Percentiles rank a stretch among this genome's conserved stretches.
Evolutionary conservation across 129 eudicot genomes (phyloP).

Genomic region (Erigeron canadensis): DNA sequence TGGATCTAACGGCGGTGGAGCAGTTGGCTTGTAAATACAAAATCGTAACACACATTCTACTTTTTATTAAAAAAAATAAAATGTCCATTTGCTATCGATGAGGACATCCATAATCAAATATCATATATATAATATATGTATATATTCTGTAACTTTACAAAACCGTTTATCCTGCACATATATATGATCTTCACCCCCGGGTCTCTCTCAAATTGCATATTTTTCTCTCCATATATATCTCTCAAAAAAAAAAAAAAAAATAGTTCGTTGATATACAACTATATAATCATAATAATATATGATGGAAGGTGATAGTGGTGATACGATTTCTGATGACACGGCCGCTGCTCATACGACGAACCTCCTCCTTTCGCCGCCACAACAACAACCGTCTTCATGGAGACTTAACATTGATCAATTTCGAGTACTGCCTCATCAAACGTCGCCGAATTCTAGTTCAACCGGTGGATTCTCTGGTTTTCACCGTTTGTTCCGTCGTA

Average conservation of each 20-base stretch:
- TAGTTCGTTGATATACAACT: neutral
- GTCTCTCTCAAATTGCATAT: no score
- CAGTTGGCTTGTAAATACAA: conserved; percentile 14
- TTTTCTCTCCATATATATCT: no score
- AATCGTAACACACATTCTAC: no score
- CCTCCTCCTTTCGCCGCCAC: conserved; percentile 28
- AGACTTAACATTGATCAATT: conserved; percentile 36
- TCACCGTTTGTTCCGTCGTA: conserved; percentile 15
- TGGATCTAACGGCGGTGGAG: conserved; percentile 28
- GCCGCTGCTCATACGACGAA: neutral
- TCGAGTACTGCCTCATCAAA: conserved; percentile 30
- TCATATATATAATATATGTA: no score
- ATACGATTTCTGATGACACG: neutral
- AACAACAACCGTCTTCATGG: conserved; percentile 32
- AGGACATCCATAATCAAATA: neutral
- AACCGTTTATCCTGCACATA: no score
- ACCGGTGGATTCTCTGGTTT: conserved; percentile 6
- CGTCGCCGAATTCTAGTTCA: conserved; percentile 6
- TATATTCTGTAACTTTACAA: no score
- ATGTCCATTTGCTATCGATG: neutral
- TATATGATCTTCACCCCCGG: no score
- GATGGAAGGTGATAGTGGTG: conserved; percentile 27
- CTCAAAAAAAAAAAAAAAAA: no score
- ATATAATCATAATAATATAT: neutral
- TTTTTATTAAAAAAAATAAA: neutral